These are phyloP conservation scores for Pelomyxa schiedti DNA, from an alignment of 78 protist species.

Conservation along the genomic window DNA sequence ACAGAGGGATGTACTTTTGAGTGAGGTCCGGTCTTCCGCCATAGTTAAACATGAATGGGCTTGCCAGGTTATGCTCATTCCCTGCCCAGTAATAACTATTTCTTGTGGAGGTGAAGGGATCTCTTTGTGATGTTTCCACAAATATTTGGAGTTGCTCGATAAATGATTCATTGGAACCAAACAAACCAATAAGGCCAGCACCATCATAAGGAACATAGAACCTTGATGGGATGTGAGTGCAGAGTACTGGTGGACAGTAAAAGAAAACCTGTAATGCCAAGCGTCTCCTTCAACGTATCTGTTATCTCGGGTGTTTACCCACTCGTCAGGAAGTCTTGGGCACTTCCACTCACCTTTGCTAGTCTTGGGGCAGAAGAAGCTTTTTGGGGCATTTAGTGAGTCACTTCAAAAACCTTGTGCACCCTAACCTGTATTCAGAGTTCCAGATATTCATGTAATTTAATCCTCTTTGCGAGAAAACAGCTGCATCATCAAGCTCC, in stretches of 20 bases:
- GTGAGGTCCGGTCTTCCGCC: not conserved
- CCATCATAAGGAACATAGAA: not conserved
- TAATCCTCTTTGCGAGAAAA: not conserved
- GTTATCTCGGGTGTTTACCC: not conserved
- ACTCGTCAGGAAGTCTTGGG: not conserved
- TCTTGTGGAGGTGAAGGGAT: not conserved
- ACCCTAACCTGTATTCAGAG: not conserved
- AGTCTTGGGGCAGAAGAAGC: not conserved
- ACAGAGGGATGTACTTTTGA: too few species aligned
- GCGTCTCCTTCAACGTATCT: slow-evolving; percentile 1
- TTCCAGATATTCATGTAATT: not conserved
- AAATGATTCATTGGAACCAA: not conserved
- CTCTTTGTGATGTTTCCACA: too few species aligned
- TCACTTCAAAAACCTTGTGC: too few species aligned
- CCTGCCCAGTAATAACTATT: not conserved
- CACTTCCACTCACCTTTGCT: not conserved
- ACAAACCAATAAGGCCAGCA: not conserved
- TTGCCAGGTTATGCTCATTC: not conserved
- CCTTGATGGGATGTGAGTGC: not conserved
- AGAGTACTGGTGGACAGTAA: not conserved
- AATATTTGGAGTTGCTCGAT: not conserved
- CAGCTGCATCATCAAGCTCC: not conserved
- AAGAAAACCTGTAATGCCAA: not conserved
- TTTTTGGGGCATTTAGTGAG: too few species aligned
- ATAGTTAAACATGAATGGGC: not conserved